Percentiles rank a stretch among this genome's conserved stretches.
Evolutionary conservation across 257 asterid genomes (phyloP).

Genomic region (Lithospermum erythrorhizon): DNA sequence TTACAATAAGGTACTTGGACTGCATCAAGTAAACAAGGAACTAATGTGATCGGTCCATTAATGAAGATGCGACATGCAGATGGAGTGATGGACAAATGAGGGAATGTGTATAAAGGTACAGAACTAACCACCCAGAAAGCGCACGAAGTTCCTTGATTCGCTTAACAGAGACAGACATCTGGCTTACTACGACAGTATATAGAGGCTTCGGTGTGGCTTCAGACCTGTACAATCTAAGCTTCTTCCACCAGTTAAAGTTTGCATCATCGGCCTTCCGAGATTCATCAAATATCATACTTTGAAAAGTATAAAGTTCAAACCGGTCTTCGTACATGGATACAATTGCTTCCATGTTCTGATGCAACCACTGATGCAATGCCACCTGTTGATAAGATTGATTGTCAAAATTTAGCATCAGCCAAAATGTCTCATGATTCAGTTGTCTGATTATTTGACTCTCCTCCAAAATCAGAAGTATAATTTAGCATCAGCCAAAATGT

Average conservation of each 20-base stretch:
- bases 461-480: too few species aligned
- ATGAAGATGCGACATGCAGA: background rate
- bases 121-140: conserved; percentile 75
- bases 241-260: conserved; percentile 67
- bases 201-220: conserved; percentile 25
- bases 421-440: too few species aligned
- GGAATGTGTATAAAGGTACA: background rate
- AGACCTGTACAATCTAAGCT: conserved; percentile 35
- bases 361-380: conserved; percentile 80
- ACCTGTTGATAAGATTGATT: conserved; percentile 39
- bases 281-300: conserved; percentile 34
- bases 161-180: conserved; percentile 57
- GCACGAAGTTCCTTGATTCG: conserved; percentile 87
- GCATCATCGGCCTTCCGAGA: conserved; percentile 26
- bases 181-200: conserved; percentile 40
- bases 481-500: background rate
- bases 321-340: conserved; percentile 90
- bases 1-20: too few species aligned
- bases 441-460: too few species aligned
- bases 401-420: background rate
- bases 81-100: too few species aligned
- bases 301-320: conserved; percentile 67
- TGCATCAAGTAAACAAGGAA: background rate
- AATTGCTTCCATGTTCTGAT: conserved; percentile 85
- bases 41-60: background rate